phyloP scores from a whole-genome alignment of 768 basidiomycete genomes.

The Mycena capillaripes region DNA sequence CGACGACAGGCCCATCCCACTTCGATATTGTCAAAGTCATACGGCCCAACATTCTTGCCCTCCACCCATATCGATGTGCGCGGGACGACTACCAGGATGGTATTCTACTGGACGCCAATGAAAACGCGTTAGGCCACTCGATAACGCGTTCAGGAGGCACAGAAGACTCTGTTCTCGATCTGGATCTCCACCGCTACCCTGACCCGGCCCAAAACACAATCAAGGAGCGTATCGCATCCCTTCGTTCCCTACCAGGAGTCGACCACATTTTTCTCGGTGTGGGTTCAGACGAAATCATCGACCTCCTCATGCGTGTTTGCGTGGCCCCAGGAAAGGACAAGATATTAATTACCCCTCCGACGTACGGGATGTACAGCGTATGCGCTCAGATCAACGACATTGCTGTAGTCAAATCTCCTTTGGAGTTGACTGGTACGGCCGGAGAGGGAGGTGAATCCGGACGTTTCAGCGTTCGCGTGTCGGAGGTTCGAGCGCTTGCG shows the following conservation, averaged over 20 bases:
- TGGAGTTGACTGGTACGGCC: constrained; percentile 68
- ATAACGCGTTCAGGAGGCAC: constrained; percentile 59
- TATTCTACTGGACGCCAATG: constrained; percentile 96
- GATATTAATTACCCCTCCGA: constrained; percentile 92
- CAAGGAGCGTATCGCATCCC: constrained; percentile 78
- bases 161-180: constrained; percentile 51
- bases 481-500: constrained; percentile 67
- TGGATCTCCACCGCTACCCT: constrained; percentile 91
- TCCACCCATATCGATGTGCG: constrained; percentile 96
- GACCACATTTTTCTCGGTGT: constrained; percentile 94
- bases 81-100: constrained; percentile 95
- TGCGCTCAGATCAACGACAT: constrained; percentile 97
- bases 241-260: constrained; percentile 75
- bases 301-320: constrained; percentile 91
- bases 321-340: constrained; percentile 86
- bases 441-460: constrained; percentile 84
- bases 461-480: constrained; percentile 80
- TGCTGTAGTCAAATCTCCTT: constrained; percentile 80
- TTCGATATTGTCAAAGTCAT: constrained; percentile 89
- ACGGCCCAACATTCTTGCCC: constrained; percentile 92
- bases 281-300: constrained; percentile 97
- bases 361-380: constrained; percentile 98
- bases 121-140: constrained; percentile 93
- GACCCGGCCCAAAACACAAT: constrained; percentile 89
- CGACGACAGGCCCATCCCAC: constrained; percentile 74